Conservation (phyloP, 345 rosid genomes). For the Bretschneidera sinensis region DNA sequence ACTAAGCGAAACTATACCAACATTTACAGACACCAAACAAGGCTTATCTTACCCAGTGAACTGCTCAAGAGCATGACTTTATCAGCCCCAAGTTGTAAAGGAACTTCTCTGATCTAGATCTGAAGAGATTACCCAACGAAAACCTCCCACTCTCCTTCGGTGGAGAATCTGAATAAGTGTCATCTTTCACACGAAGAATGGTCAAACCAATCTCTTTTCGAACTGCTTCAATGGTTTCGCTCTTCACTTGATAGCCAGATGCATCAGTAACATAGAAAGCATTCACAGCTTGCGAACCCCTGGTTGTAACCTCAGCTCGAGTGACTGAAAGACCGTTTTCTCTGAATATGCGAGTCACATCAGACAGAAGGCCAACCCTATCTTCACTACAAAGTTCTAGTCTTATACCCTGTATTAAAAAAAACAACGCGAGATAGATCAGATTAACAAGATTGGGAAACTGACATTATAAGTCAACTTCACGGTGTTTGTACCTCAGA, state of each 20-base stretch:
- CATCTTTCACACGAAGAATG: conserved; percentile 63
- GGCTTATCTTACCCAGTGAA: conserved; percentile 6
- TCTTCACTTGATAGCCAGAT: conserved; percentile 63
- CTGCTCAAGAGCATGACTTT: conserved; percentile 44
- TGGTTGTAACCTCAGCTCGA: conserved; percentile 85
- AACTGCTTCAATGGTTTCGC: conserved; percentile 70
- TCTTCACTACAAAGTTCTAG: conserved; percentile 79
- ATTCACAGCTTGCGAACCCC: conserved; percentile 75
- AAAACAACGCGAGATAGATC: not conserved
- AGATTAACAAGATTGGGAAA: not conserved
- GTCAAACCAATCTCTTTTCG: conserved; percentile 67
- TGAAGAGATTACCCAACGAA: conserved; percentile 64
- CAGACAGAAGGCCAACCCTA: conserved; percentile 79
- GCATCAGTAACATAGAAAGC: conserved; percentile 77
- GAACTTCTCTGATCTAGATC: conserved; percentile 68
- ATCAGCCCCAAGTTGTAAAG: conserved; percentile 66
- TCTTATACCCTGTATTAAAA: conserved; percentile 60
- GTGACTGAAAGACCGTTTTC: conserved; percentile 84
- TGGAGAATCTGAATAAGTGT: conserved; percentile 32
- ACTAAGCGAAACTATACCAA: conserved; percentile 14
- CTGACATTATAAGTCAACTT: conserved; percentile 7
- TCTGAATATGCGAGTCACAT: conserved; percentile 88
- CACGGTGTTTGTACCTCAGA: conserved; percentile 41
- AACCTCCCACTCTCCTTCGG: conserved; percentile 41
- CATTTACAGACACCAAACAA: conserved; percentile 16